Evolutionary conservation across 2,329 filamentous ascomycete species (phyloP).

Genomic region (Beauveria australis): DNA sequence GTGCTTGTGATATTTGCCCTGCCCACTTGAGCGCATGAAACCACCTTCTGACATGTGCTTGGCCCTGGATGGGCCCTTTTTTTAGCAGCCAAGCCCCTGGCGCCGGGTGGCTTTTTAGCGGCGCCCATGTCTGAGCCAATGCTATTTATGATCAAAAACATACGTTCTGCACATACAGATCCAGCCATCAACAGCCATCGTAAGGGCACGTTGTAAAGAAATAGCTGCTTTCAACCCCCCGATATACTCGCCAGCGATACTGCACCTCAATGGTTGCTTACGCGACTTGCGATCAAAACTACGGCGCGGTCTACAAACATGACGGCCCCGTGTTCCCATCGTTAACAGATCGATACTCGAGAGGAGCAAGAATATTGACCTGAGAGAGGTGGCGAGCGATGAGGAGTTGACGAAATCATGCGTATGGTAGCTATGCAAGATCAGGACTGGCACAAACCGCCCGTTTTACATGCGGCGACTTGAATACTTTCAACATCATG

Average conservation of each 20-base stretch:
- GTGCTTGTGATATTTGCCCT: neutral
- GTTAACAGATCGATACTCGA: no score
- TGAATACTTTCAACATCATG: neutral
- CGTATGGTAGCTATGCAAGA: neutral
- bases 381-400: neutral
- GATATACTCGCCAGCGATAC: neutral
- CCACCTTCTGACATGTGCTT: conserved; percentile 9
- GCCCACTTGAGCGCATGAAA: conserved; percentile 7
- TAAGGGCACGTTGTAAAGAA: neutral
- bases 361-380: no score
- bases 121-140: no score
- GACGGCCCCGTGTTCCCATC: no score
- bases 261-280: neutral
- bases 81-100: neutral
- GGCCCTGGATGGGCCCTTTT: conserved; percentile 5
- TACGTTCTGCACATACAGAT: no score
- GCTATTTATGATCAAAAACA: no score
- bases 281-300: neutral
- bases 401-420: neutral
- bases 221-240: no score
- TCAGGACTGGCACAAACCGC: neutral
- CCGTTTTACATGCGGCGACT: neutral
- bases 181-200: neutral
- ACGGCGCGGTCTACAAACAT: neutral
- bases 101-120: neutral